Conservation (phyloP, 2,329 filamentous ascomycete genomes). For the Macroventuria anomochaeta region DNA sequence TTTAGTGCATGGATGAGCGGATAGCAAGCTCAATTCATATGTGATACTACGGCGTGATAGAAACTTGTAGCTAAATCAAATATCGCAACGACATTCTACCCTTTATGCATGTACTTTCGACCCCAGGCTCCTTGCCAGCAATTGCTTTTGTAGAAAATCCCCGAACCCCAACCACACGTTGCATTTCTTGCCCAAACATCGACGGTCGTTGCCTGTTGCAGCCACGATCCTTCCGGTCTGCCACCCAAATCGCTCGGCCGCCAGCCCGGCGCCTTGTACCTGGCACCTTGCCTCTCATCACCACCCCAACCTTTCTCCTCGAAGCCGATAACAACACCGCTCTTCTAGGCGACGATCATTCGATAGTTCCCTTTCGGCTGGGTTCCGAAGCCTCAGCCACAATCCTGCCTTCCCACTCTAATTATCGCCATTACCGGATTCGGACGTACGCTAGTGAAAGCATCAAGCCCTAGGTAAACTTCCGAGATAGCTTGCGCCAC, state of each 20-base stretch:
- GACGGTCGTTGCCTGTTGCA: neutral
- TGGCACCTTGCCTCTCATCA: conserved; percentile 11
- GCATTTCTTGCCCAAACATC: neutral
- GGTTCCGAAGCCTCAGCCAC: conserved; percentile 5
- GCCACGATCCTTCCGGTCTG: neutral
- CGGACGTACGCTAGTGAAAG: conserved; percentile 2
- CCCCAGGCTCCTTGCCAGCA: neutral
- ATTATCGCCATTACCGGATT: neutral
- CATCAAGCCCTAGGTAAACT: neutral
- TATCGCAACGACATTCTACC: neutral
- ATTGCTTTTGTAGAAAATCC: neutral
- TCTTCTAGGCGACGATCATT: conserved; percentile 11
- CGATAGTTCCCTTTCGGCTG: conserved; percentile 11
- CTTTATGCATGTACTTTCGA: neutral
- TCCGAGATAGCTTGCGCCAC: conserved; percentile 12
- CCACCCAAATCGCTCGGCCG: conserved; percentile 4
- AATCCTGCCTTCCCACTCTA: neutral
- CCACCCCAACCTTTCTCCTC: neutral
- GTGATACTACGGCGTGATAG: conserved; percentile 9
- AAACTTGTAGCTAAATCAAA: conserved; percentile 23
- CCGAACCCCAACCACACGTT: neutral
- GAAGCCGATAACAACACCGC: conserved; percentile 1
- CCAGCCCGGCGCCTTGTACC: conserved; percentile 2
- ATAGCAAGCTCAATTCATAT: conserved; percentile 11
- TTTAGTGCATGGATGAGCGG: conserved; percentile 17